phyloP scores from a whole-genome alignment of 371 early-diverging fungal species.

The Catenaria anguillulae region DNA sequence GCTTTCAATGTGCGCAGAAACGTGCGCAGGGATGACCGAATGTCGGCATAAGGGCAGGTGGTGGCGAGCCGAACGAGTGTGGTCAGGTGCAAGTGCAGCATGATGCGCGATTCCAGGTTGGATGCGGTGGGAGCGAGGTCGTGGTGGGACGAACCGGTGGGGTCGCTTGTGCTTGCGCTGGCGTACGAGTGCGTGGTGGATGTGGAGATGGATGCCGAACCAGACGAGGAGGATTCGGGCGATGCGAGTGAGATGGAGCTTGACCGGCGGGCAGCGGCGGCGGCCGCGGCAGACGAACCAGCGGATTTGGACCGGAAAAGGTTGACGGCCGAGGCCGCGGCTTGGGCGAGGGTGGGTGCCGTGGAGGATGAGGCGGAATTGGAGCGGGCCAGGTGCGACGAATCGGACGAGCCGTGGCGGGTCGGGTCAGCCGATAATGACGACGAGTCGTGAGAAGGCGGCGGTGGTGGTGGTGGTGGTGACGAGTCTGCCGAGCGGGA shows the following conservation, averaged over 20 bases:
- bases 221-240: background rate
- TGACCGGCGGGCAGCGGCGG: too few species aligned
- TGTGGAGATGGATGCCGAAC: background rate
- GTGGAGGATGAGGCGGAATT: too few species aligned
- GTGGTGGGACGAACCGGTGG: background rate
- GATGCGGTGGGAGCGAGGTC: slow-evolving; percentile 10
- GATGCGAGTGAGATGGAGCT: background rate
- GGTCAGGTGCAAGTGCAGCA: slow-evolving; percentile 24
- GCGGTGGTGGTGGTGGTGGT: background rate
- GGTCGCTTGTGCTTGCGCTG: slow-evolving; percentile 15
- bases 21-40: slow-evolving; percentile 30
- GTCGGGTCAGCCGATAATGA: too few species aligned
- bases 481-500: background rate
- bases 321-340: background rate
- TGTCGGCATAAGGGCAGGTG: slow-evolving; percentile 43
- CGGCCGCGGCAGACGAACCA: too few species aligned
- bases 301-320: background rate
- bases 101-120: slow-evolving; percentile 13
- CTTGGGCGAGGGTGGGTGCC: too few species aligned
- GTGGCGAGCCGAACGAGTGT: slow-evolving; percentile 37
- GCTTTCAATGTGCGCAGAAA: slow-evolving; percentile 30
- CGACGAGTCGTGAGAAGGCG: background rate
- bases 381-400: too few species aligned
- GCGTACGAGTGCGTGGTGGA: background rate
- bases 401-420: too few species aligned